These are phyloP conservation scores for Clitoria ternatea DNA, from an alignment of 306 rosid species.

Conservation along the genomic window DNA sequence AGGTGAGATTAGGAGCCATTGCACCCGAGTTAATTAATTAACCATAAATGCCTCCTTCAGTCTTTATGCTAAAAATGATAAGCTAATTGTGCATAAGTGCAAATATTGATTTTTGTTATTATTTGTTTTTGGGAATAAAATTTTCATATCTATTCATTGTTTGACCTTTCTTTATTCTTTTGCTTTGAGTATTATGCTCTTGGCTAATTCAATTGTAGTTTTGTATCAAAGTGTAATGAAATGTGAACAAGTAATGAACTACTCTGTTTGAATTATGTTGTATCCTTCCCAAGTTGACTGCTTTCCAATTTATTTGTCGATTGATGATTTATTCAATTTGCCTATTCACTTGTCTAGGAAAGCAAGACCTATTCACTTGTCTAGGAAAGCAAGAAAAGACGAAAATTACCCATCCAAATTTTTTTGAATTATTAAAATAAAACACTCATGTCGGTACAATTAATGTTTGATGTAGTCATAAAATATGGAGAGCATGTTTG, in stretches of 20 bases:
- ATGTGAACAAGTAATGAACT: neutral
- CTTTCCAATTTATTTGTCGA: neutral
- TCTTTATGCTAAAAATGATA: neutral
- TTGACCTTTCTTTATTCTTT: neutral
- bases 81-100: neutral
- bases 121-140: neutral
- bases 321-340: neutral
- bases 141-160: neutral
- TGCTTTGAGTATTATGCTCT: neutral
- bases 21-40: slow-evolving; percentile 14
- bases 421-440: neutral
- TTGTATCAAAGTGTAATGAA: neutral
- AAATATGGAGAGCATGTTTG: no score
- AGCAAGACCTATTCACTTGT: neutral
- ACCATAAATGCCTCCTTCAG: neutral
- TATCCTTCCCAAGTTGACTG: neutral
- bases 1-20: slow-evolving; percentile 34
- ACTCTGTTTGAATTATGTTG: neutral
- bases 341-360: neutral
- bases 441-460: no score
- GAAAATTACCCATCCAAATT: no score
- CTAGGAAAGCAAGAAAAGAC: neutral
- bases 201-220: slow-evolving; percentile 5
- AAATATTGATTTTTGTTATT: neutral
- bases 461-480: no score